Percentiles rank a stretch among this genome's conserved stretches.
Conservation (phyloP, 495 filamentous ascomycete genomes). For the Aspergillus hancockii region DNA sequence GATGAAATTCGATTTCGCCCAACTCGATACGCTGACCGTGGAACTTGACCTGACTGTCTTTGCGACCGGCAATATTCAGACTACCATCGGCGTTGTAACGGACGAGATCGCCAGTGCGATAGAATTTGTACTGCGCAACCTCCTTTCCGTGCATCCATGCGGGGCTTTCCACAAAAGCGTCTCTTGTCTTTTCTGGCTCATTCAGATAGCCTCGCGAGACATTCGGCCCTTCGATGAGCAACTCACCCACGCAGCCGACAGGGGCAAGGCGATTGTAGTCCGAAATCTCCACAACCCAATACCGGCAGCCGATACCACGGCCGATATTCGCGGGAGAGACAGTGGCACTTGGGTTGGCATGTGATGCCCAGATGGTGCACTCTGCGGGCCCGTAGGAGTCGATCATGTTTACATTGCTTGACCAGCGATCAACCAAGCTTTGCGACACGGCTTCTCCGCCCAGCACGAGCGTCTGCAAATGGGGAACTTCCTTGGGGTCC, state of each 20-base stretch:
- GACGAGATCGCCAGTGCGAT: neutral
- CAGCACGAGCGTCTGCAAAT: conserved; percentile 32
- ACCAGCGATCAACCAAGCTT: conserved; percentile 44
- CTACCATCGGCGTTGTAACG: neutral
- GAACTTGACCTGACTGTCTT: neutral
- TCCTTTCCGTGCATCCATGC: neutral
- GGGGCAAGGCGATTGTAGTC: neutral
- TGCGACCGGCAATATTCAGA: neutral
- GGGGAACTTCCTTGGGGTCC: conserved; percentile 29
- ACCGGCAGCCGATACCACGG: neutral
- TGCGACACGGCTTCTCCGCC: conserved; percentile 44
- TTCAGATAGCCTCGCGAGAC: conserved; percentile 2
- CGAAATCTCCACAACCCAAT: neutral
- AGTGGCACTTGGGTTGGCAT: neutral
- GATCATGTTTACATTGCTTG: conserved; percentile 39
- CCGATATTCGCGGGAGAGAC: neutral
- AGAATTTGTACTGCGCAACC: neutral
- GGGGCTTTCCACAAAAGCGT: neutral
- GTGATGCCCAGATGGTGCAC: neutral
- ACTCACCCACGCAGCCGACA: conserved; percentile 2
- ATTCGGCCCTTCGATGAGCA: conserved; percentile 5
- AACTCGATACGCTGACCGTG: neutral
- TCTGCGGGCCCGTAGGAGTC: conserved; percentile 3
- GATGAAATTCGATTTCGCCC: neutral
- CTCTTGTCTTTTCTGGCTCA: neutral